Evolutionary conservation across 1,139 yeast genomes (phyloP).

Genomic region (Yueomyces sp.): DNA sequence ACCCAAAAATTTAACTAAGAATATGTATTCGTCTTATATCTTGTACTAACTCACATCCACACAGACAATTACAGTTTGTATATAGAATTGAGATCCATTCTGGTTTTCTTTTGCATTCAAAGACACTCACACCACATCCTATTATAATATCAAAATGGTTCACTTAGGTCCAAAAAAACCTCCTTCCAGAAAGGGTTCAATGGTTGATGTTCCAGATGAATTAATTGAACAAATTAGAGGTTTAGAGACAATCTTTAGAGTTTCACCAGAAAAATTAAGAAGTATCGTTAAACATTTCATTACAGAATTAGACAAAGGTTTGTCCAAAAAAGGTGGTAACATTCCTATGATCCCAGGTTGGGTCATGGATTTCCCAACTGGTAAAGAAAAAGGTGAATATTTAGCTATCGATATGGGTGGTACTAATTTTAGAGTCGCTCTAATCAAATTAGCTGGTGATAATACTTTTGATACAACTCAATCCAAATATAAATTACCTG

Average conservation of each 20-base stretch:
- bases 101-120: not conserved
- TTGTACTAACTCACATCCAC: too few relatives aligned
- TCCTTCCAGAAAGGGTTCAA: constrained; percentile 69
- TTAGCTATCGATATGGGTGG: constrained; percentile 94
- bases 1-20: too few relatives aligned
- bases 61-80: too few relatives aligned
- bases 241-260: constrained; percentile 53
- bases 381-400: constrained; percentile 78
- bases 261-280: constrained; percentile 45
- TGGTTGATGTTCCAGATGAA: constrained; percentile 59
- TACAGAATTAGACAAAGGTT: constrained; percentile 65
- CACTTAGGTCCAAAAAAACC: constrained; percentile 78
- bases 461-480: constrained; percentile 71
- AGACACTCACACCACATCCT: not conserved
- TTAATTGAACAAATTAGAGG: constrained; percentile 46
- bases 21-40: too few relatives aligned
- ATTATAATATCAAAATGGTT: constrained; percentile 38
- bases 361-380: constrained; percentile 90
- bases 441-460: constrained; percentile 68
- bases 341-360: constrained; percentile 96
- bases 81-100: not conserved
- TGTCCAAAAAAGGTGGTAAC: constrained; percentile 62
- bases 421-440: constrained; percentile 81
- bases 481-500: constrained; percentile 69
- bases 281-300: constrained; percentile 59